Conservation (phyloP, 2,329 filamentous ascomycete species). For the Sporothrix humicola region DNA sequence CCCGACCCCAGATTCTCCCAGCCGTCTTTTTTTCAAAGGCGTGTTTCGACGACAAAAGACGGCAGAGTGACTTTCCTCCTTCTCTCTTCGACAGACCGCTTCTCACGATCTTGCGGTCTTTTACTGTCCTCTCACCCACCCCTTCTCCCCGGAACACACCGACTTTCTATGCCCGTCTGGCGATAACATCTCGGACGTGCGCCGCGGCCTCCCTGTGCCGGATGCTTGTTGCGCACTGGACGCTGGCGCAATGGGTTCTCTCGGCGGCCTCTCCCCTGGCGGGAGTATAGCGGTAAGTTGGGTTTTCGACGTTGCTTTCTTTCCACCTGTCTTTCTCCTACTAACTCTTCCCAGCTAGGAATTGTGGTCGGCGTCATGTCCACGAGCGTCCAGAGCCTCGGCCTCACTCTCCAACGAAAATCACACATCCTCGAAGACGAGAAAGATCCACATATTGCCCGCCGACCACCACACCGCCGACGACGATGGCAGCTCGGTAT, state of each 20-base stretch:
- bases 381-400: slow-evolving; percentile 92
- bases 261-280: slow-evolving; percentile 77
- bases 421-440: slow-evolving; percentile 98
- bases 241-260: slow-evolving; percentile 67
- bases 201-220: slow-evolving; percentile 40
- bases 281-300: slow-evolving; percentile 74
- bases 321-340: slow-evolving; percentile 5
- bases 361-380: slow-evolving; percentile 92
- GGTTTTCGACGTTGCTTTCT: not conserved
- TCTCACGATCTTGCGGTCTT: slow-evolving; percentile 6
- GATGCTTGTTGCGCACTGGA: slow-evolving; percentile 53
- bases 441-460: slow-evolving; percentile 77
- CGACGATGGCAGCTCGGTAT: slow-evolving; percentile 97
- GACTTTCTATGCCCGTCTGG: slow-evolving; percentile 32
- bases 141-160: not conserved
- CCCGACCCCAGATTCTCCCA: slow-evolving; percentile 11
- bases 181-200: slow-evolving; percentile 29
- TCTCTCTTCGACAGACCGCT: slow-evolving; percentile 39
- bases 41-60: not conserved
- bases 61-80: not conserved
- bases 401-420: slow-evolving; percentile 94
- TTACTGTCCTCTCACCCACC: not conserved
- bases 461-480: slow-evolving; percentile 85
- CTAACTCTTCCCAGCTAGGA: slow-evolving; percentile 68
- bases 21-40: not conserved